Conservation (phyloP, 345 rosid genomes). For the Raphanus raphanistrum region DNA sequence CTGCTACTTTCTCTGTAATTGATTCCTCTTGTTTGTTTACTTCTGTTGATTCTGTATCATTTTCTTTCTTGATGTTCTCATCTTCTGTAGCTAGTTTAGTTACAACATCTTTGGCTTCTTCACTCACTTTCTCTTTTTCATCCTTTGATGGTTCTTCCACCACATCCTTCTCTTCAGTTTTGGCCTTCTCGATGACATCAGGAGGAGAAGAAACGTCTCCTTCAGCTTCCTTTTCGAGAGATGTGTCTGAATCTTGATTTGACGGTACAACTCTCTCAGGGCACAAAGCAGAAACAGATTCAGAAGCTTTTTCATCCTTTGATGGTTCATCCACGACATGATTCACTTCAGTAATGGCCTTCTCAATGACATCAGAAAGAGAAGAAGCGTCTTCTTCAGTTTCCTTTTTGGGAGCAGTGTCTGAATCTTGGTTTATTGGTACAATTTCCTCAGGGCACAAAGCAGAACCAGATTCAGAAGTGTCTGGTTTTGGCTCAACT, state of each 20-base stretch:
- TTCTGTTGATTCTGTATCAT: not conserved
- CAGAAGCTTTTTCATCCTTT: not conserved
- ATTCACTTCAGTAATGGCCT: slow-evolving; percentile 29
- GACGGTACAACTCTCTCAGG: not conserved
- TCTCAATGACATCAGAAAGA: slow-evolving; percentile 15
- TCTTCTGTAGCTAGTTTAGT: too few species aligned
- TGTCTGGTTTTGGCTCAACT: slow-evolving; percentile 27
- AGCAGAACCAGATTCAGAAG: slow-evolving; percentile 6
- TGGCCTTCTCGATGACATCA: slow-evolving; percentile 26
- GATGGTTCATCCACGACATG: slow-evolving; percentile 29
- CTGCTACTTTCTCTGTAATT: slow-evolving; percentile 30
- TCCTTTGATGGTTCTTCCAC: slow-evolving; percentile 32
- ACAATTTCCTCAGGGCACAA: not conserved
- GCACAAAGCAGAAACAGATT: not conserved
- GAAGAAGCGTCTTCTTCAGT: slow-evolving; percentile 7
- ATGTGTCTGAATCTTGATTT: slow-evolving; percentile 18
- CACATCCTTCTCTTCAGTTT: slow-evolving; percentile 26
- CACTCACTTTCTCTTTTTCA: slow-evolving; percentile 20
- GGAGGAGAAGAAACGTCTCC: not conserved
- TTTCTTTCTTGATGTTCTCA: slow-evolving; percentile 4
- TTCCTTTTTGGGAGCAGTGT: slow-evolving; percentile 10
- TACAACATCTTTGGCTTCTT: not conserved
- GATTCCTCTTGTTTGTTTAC: slow-evolving; percentile 26
- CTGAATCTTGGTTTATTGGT: slow-evolving; percentile 14
- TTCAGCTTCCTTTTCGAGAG: slow-evolving; percentile 11